Base-by-base conservation (phyloP, 1,139 yeast species). In the Keqinozyma sinolaborantium region DNA sequence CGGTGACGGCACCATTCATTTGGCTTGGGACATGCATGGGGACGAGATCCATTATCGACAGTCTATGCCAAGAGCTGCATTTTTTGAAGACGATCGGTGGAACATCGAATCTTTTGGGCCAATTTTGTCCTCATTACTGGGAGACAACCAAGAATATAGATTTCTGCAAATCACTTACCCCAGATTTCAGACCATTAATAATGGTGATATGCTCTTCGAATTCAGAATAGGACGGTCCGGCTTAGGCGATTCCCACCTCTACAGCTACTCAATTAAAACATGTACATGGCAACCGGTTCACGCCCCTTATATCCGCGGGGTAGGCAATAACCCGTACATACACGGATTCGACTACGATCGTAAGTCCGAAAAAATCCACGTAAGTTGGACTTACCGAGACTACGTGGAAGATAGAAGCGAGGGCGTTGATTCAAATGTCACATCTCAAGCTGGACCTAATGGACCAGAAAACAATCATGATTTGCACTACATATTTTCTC, bases 391-490 rank as follows among this genome's bases (percentile, higher is more conserved):
- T 3, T 44, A 44, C 27, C 31, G 49, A 14, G 49, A 44, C 26
- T 44, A 30, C 26, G 45, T 44, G 11, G 42, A 34, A 14, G 47
- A 41, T 21, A 28, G 27, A 23, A 13, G 3, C 6, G 41, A 30
- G 6, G n/a, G n/a, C n/a, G n/a, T n/a, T n/a, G n/a, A n/a, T n/a
- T 15, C 26, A 13, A 20, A 14, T 7, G 39, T 25, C 5, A 35
- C 48, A 4, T 28, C 34, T 9, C 46, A 44, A 24, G 47, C 45
- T 2, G 48, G 48, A 8, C 47, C 47, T 4, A 44, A 44, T 29
- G 47, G 48, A 6, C 48, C 48, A 5, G 48, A 44, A 19, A 44
- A 44, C 30, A 43, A 44, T 28, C 45, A 41, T 34, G 39, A 42
- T 28, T 18, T 34, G 15, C 35, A 34, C 19, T 34, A 34, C 16